Conservation (phyloP, 108 stramenopile genomes). For the Fragilaria radians region DNA sequence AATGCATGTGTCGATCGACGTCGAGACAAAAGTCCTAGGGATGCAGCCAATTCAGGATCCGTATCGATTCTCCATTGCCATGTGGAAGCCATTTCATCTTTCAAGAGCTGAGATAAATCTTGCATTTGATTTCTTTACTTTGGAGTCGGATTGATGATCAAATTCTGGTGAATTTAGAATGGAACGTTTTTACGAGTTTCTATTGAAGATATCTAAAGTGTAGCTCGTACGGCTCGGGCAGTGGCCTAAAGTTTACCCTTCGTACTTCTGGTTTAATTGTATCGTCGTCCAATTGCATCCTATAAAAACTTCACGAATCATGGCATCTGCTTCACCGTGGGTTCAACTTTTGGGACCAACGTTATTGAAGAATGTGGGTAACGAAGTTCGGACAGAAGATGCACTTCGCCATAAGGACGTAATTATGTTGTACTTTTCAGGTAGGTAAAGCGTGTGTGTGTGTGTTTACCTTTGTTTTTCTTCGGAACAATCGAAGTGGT, state of each 20-base stretch:
- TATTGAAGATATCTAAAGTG: no score
- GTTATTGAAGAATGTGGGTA: not conserved
- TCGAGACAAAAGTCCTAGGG: constrained; percentile 34
- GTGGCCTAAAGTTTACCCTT: no score
- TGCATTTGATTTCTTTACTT: no score
- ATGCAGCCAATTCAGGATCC: constrained; percentile 43
- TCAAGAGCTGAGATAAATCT: constrained; percentile 7
- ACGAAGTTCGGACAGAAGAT: not conserved
- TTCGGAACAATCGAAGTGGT: no score
- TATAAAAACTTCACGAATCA: no score
- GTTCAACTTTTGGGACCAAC: constrained; percentile 1
- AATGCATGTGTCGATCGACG: constrained; percentile 41
- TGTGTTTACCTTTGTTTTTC: no score
- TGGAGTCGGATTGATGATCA: no score
- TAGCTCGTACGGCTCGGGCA: no score
- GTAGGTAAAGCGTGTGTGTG: constrained; percentile 19
- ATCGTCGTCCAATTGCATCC: no score
- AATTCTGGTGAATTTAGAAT: no score
- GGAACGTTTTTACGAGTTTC: no score
- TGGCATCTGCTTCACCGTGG: not conserved
- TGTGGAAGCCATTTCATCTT: constrained; percentile 24
- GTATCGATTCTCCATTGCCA: constrained; percentile 41
- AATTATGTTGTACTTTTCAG: constrained; percentile 64
- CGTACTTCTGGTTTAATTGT: no score
- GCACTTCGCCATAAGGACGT: constrained; percentile 24